Evolutionary conservation across 169 alveolate genomes (phyloP), one percentile per base, ranked within the genome.

Genomic region (Babesia bovis): DNA sequence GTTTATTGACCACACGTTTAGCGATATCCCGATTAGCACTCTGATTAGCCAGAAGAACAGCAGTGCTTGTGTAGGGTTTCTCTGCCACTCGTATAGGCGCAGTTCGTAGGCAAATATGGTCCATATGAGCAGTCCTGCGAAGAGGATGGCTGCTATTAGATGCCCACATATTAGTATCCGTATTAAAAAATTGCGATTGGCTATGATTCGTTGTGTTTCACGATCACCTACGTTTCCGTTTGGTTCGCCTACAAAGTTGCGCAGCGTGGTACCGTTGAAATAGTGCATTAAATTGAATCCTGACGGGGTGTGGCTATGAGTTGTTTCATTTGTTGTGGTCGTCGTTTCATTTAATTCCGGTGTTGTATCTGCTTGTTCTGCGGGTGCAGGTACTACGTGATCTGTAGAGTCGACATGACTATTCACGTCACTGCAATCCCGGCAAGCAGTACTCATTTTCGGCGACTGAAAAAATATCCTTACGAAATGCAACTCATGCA

Each of bases 41-140:
- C 84, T 63, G 28, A 79, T 12, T 28, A 79, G 42, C 84, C 84
- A 79, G 66, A 68, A 79, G 32, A 79, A 53, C 4, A 79, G 9
- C 44, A 79, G 26, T 17, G 28, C 25, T 44, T 79, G 71, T 1
- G 83, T 59, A 15, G 83, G 83, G 17, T 73, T 15, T 28, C 45
- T 13, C 51, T 44, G 70, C 40, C 9, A 19, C 58, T 66, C 57
- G 10, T 60, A 28, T 25, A 56, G 41, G 7, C 45, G 47, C 0
- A 26, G n/a, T 21, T 38, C 33, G 59, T 17, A 72, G 15, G 7
- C 52, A 9, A 72, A 7, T 6, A 72, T 49, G 15, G 36, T 59
- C 49, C 45, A 35, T 7, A 28, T 52, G 2, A 69, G 10, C 58
- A 63, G 36, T 21, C 63, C 73, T 25, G 49, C 30, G 47, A 23